Evolutionary conservation across 176 grass and related monocot species (phyloP), one percentile per base, ranked within the genome.

Genomic region (Saccharum officinarum): DNA sequence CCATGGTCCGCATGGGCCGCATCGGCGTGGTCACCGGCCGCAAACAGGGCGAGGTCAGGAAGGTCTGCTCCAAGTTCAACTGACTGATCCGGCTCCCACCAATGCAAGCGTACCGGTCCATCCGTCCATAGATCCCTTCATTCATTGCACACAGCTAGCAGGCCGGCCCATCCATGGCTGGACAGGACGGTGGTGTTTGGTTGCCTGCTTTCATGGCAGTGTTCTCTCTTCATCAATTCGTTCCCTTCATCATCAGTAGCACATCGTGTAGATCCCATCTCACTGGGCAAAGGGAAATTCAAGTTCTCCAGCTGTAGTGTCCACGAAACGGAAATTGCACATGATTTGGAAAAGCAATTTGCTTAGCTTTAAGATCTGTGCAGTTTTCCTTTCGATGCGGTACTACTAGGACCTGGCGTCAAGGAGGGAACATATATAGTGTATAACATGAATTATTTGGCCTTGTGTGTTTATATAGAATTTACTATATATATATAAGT

Each of bases 21-120:
- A 84, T 97, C 61, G 91, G 91, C 31, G 95, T 95, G 4, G 7
- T 74, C 75, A 97, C 90, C 3, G 85, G 89, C 30, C 1, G 11
- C 8, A 16, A 46, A 9, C 59, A 62, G 8, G 95, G 95, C 3
- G 95, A 95, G 78, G 84, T 97, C 73, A 40, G 95, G 79, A 90
- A 88, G 80, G 71, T 92, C 77, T 97, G 95, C 89, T 80, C 88
- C 67, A 83, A 92, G 87, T 95, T 97, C 91, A 97, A 97, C 79
- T 97, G 69, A 72, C 17, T 45, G 6, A 25, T 15, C 37, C 5
- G 16, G 2, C 3, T 22, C 20, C 22, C 22, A n/a, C 54, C 12
- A 57, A 25, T 61, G 22, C 57, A 61, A 10, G 57, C 57, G 55
- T n/a, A n/a, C 22, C 10, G 3, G 15, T 23, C 16, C 28, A 60